phyloP scores from a whole-genome alignment of 805 yeast species.

The Wickerhamiella sorbophila region DNA sequence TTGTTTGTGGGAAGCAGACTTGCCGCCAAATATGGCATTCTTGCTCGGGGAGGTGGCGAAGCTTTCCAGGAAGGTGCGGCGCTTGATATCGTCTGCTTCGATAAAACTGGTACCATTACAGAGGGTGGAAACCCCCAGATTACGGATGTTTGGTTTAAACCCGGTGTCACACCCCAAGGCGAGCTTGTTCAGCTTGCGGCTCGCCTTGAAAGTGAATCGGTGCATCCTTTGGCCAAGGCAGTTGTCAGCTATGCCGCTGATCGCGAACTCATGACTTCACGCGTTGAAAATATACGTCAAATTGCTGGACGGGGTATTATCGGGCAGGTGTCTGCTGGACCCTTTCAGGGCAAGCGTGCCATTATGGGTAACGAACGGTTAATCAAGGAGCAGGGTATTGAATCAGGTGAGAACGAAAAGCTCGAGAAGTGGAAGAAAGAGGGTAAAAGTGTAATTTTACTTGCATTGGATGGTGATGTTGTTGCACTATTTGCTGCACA shows the following conservation, averaged over 20 bases:
- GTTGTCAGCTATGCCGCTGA: slow-evolving; percentile 30
- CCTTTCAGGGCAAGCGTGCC: slow-evolving; percentile 15
- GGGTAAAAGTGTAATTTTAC: slow-evolving; percentile 48
- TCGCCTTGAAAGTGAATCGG: slow-evolving; percentile 42
- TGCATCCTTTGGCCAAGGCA: slow-evolving; percentile 55
- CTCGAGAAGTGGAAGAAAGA: slow-evolving; percentile 43
- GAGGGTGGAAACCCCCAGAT: slow-evolving; percentile 44
- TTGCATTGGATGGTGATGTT: slow-evolving; percentile 31
- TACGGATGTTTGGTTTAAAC: slow-evolving; percentile 30
- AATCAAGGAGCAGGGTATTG: slow-evolving; percentile 32
- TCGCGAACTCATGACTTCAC: slow-evolving; percentile 4
- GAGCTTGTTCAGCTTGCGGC: slow-evolving; percentile 31
- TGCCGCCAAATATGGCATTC: slow-evolving; percentile 62
- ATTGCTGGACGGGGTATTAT: slow-evolving; percentile 16
- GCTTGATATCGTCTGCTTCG: slow-evolving; percentile 53
- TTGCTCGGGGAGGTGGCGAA: slow-evolving; percentile 70
- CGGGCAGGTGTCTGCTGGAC: slow-evolving; percentile 11
- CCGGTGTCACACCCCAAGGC: slow-evolving; percentile 13
- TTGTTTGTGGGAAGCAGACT: slow-evolving; percentile 65
- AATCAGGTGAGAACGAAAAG: slow-evolving; percentile 12
- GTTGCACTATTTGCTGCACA: slow-evolving; percentile 38
- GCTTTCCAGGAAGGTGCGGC: slow-evolving; percentile 67
- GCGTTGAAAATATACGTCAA: slow-evolving; percentile 11
- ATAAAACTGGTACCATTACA: slow-evolving; percentile 68
- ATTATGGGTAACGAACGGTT: slow-evolving; percentile 46